Base-by-base conservation (phyloP, 2,329 filamentous ascomycete species). In the Neoscytalidium dimidiatum region DNA sequence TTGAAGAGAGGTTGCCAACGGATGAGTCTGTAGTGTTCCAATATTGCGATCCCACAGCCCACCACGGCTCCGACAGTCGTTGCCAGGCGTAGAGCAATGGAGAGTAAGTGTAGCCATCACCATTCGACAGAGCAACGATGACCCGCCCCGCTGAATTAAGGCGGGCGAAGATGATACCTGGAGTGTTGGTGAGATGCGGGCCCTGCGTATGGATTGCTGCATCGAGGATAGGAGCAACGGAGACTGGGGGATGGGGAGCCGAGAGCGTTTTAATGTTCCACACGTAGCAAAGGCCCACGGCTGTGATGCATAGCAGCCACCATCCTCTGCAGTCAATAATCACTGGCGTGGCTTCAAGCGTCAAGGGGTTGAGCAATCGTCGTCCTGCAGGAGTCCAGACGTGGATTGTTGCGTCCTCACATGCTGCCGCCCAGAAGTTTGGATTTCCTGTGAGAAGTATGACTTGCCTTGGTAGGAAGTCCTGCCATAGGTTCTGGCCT, bases 11-110 rank as follows among this genome's bases (percentile, higher is more conserved):
- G 58, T 93, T 91, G 53, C 91, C 89, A 62, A 97, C 88, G 0
- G 93, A 93, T 1, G 92, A 93, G 72, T 97, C 95, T 62, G 93
- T 96, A 0, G 93, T 96, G 77, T 99, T 98, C 96, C 95, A 99
- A 77, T 99, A 99, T 75, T 99, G 95, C 70, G 92, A 96, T 19
- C 94, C 94, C 0, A 98, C 93, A 0, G 94, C 94, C 93, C 95
- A 99, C 95, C 95, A 99, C 1, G 92, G 86, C 75, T 99, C 96
- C 2, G 93, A 96, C n/a, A 99, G 83, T 9, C 94, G 88, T 77
- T 98, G 94, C 95, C 95, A 99, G 7, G 89, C 87, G 77, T 88
- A 94, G 90, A 99, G 91, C 19, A 85, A 84, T 0, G 90, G 86
- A 1, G 92, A 92, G 78, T 99, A 99, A 62, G 89, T 89, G 78